Evolutionary conservation across 257 asterid genomes (phyloP), one percentile per base, ranked within the genome.

Genomic region (Plectranthus barbatus): DNA sequence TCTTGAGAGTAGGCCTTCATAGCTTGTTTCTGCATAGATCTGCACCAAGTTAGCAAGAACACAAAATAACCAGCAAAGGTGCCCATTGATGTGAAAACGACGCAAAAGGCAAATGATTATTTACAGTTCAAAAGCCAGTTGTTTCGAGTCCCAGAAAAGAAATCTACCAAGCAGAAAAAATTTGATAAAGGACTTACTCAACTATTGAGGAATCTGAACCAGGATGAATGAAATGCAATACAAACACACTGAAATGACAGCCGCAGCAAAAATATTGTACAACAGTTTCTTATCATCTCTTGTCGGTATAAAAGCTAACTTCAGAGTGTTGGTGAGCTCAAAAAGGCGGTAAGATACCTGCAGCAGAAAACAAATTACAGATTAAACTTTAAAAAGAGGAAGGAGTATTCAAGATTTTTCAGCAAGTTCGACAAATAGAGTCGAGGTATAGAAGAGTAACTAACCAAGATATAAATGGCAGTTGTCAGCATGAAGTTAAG

Each of bases 401-500:
- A 51, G 4, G 61, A 13, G 42, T n/a, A 24, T 65, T 21, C 67
- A n/a, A 51, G 12, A 51, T 11, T 14, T 56, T 23, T n/a, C n/a
- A n/a, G n/a, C 23, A 40, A 45, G 41, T 21, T 52, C 29, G 48
- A 68, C 18, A 62, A 14, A 11, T 26, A 24, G 34, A 44, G 52
- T 56, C 33, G n/a, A 55, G 53, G 71, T 46, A 9, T 13, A 19
- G 15, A 24, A 6, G 60, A 65, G 45, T 3, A 23, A 40, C 87
- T 75, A 64, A 92, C 99, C 94, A 92, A 71, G 58, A 85, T 14
- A 68, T 92, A 92, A 64, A 89, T 63, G 69, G 96, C 82, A 67
- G 96, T 85, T 56, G 95, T 86, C 65, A 92, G 84, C 95, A 89
- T 89, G 91, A 86, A 92, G 78, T 92, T 92, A 13, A 92, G 97